These are phyloP conservation scores for Aspergillus proliferans DNA, from an alignment of 2,329 filamentous ascomycete species.

Conservation along the genomic window DNA sequence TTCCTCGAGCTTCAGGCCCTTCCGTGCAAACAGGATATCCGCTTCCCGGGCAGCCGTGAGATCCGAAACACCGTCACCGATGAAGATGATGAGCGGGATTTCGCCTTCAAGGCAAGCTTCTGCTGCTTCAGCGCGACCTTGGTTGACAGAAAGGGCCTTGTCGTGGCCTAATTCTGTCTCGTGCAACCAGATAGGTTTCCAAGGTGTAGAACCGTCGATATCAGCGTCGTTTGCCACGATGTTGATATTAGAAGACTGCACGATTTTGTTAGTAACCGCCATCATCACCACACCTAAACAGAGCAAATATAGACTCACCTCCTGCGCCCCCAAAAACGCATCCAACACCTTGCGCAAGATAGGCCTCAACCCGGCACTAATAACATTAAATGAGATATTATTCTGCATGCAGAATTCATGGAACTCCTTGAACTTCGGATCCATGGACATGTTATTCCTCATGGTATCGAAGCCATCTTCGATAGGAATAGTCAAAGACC, in stretches of 20 bases:
- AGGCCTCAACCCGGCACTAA: slow-evolving; percentile 62
- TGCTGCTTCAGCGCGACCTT: slow-evolving; percentile 52
- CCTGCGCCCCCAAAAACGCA: slow-evolving; percentile 58
- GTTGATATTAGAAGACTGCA: slow-evolving; percentile 50
- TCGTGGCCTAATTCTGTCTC: slow-evolving; percentile 61
- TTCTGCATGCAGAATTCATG: slow-evolving; percentile 59
- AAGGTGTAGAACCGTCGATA: slow-evolving; percentile 53
- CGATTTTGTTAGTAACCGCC: not conserved
- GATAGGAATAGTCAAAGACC: slow-evolving; percentile 59
- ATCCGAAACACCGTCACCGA: slow-evolving; percentile 64
- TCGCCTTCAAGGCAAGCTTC: slow-evolving; percentile 54
- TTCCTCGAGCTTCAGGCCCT: slow-evolving; percentile 59
- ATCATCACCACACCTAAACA: not conserved
- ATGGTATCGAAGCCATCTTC: slow-evolving; percentile 62
- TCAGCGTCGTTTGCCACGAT: slow-evolving; percentile 63
- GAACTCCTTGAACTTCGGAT: slow-evolving; percentile 58
- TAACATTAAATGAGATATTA: slow-evolving; percentile 62
- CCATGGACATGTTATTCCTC: slow-evolving; percentile 56
- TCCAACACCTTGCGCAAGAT: slow-evolving; percentile 57
- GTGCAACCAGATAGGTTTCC: slow-evolving; percentile 63
- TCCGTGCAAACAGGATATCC: slow-evolving; percentile 61
- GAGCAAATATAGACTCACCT: slow-evolving; percentile 15
- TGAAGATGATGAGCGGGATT: slow-evolving; percentile 62
- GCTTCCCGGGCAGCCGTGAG: slow-evolving; percentile 60
- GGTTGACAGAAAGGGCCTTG: slow-evolving; percentile 59